Evolutionary conservation across 2,329 filamentous ascomycete genomes (phyloP), one percentile per base, ranked within the genome.

Genomic region (Teratosphaeria viscida): DNA sequence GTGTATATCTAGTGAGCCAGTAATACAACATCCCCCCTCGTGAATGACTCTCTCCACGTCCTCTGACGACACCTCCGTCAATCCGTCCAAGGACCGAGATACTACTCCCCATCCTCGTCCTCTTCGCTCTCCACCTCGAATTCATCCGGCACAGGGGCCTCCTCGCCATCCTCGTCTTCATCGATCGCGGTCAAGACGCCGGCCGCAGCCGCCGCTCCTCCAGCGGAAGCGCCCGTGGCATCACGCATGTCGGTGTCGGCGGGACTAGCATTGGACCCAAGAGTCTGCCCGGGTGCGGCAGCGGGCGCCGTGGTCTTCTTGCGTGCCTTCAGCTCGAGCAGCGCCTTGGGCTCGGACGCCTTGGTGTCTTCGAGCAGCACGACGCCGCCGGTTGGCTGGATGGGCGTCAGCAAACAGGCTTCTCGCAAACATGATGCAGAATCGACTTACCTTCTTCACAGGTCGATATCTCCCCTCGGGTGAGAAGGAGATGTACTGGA

Each of bases 401-500:
- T 23, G 10, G 3, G 1, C 1, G 55, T 37, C 23, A 39, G 32
- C 27, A 37, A 6, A 34, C 12, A 34, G n/a, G 34, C 3, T 37
- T 23, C 7, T 34, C n/a, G 37, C 11, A 7, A 55, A 14, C n/a
- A 53, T 35, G 19, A 54, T 23, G 16, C 29, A 29, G 2, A 2
- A 6, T 26, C 37, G 5, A 11, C 80, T 73, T 77, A 92, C 90
- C 84, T 95, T 86, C 78, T 89, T 90, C 64, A 97, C 92, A 39
- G 94, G 92, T 80, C 89, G 90, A 76, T 96, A 99, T 67, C 95
- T 86, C 23, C 70, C 72, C 54, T 89, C 89, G 64, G 89, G 84
- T 55, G 90, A 85, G 81, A 99, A 96, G 74, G 85, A 95, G 71
- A 99, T 90, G 74, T 92, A 96, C 79, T 95, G 96, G 70, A 97